Base-by-base conservation (phyloP, 2,329 filamentous ascomycete species). In the Helminthosporium solani region DNA sequence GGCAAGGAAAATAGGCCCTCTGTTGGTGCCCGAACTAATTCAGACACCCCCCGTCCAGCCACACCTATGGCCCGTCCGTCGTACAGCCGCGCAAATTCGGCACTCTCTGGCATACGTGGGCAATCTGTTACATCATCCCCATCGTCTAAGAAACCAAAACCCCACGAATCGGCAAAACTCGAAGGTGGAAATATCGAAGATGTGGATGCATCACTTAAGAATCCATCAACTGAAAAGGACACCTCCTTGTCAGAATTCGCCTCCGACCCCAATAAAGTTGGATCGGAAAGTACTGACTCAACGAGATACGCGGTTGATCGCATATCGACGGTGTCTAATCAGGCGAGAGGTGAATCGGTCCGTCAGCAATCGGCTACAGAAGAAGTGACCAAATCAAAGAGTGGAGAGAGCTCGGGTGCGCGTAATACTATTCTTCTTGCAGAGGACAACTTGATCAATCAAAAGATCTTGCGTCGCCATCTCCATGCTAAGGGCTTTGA, bases 391-490 rank as follows among this genome's bases (percentile, higher is more conserved):
- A 44, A 49, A 30, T 15, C 18, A 12, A 23, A n/a, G n/a, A 61
- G 50, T 19, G 34, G 50, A 14, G 40, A 52, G n/a, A 47, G 41
- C 3, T 51, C 49, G 3, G 53, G 62, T 16, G 36, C 42, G 3
- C 56, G 56, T 8, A 49, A 53, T 8, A 67, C 61, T 2, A 45
- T 70, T 6, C 64, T 78, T 0, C 58, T 78, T 1, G 75, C 77
- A 0, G 76, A 78, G 49, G 76, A 78, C 48, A 78, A 78, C 36
- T 44, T 70, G 2, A 73, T 78, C 44, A 78, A 78, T 18, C 67
- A 78, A 0, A 74, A 75, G 16, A 75, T 78, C 20, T 53, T 78
- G 21, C 66, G 71, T 12, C 74, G 77, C 54, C 77, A 78, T 52
- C 73, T 76, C 40, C 70, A 73, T 43, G 72, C 73, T 33, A 64